A percentile compares a stretch with the other conserved stretches of the same genome.
Evolutionary conservation across 495 filamentous ascomycete species (phyloP).

Genomic region (Symbiotaphrina buchneri): DNA sequence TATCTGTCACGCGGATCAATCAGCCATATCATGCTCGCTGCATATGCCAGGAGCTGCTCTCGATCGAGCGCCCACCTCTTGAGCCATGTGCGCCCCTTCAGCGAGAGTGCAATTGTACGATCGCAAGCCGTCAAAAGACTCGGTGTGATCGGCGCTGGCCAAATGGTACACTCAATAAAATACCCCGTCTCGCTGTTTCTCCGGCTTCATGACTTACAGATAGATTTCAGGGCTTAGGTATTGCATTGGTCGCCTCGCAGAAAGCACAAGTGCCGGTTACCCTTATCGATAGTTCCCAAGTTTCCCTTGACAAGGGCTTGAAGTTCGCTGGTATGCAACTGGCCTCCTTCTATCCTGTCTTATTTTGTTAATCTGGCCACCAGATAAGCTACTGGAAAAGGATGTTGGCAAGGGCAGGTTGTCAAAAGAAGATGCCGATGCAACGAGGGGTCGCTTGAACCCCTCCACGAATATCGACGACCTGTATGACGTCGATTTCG

Average conservation of each 20-base stretch:
- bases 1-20: too few relatives aligned
- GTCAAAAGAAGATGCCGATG: conserved; percentile 53
- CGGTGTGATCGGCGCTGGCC: conserved; percentile 86
- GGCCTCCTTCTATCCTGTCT: conserved; percentile 1
- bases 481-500: conserved; percentile 75
- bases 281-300: conserved; percentile 65
- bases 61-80: too few relatives aligned
- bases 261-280: conserved; percentile 70
- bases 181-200: background rate
- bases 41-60: too few relatives aligned
- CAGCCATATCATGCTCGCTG: too few relatives aligned
- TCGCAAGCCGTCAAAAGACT: conserved; percentile 59
- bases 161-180: conserved; percentile 46
- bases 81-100: background rate
- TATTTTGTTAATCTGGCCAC: background rate
- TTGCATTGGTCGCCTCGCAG: conserved; percentile 82
- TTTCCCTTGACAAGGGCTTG: conserved; percentile 76
- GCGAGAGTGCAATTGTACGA: conserved; percentile 6
- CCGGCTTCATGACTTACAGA: conserved; percentile 1
- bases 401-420: conserved; percentile 71
- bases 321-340: conserved; percentile 65
- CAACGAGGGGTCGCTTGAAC: conserved; percentile 38
- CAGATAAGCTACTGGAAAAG: conserved; percentile 81
- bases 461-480: conserved; percentile 54
- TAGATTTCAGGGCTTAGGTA: conserved; percentile 59